Conservation (phyloP, 106 monocot species). For the Chionographis japonica region DNA sequence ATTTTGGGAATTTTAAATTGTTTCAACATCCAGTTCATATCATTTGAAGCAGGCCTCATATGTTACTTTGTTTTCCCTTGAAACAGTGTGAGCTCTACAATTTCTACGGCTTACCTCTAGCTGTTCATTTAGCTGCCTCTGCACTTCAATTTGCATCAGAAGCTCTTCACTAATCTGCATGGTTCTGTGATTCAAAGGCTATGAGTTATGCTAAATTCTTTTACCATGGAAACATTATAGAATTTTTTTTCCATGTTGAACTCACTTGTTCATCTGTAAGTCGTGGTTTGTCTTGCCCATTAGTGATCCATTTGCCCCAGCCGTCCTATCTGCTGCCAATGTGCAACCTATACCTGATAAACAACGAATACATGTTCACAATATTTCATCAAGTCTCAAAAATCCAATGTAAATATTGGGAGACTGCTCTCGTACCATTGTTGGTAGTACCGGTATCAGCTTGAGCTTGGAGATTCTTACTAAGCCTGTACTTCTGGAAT, state of each 20-base stretch:
- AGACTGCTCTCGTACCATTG: constrained; percentile 33
- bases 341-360: constrained; percentile 18
- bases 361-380: neutral
- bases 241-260: neutral
- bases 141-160: constrained; percentile 86
- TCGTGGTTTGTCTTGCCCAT: constrained; percentile 12
- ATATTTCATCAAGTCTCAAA: neutral
- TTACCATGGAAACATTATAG: neutral
- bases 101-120: constrained; percentile 54
- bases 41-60: too few species aligned
- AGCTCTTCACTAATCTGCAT: constrained; percentile 75
- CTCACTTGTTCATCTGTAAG: constrained; percentile 53
- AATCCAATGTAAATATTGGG: neutral
- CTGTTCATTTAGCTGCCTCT: constrained; percentile 71
- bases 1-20: too few species aligned
- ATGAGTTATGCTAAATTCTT: neutral
- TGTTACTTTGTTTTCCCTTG: too few species aligned
- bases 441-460: constrained; percentile 25
- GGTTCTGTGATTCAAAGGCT: constrained; percentile 24
- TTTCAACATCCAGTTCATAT: too few species aligned
- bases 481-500: constrained; percentile 72
- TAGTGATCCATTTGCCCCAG: constrained; percentile 16
- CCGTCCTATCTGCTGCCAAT: constrained; percentile 18
- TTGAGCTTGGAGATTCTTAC: constrained; percentile 69
- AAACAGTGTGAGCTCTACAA: neutral